These are phyloP conservation scores for Ramaria sp. DNA, from an alignment of 768 basidiomycete genomes.

Conservation along the genomic window DNA sequence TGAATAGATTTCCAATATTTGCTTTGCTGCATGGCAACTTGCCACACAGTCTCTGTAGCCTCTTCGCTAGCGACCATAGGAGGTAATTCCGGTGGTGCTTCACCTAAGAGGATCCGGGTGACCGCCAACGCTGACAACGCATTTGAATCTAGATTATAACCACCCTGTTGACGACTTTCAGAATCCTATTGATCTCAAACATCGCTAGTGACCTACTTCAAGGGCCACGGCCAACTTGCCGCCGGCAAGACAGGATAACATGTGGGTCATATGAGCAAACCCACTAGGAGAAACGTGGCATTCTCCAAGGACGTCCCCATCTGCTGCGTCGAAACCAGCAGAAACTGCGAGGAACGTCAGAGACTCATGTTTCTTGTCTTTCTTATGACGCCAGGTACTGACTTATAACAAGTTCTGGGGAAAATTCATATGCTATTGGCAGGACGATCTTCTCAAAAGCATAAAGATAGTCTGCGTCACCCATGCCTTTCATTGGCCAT, in stretches of 20 bases:
- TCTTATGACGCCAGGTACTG: conserved; percentile 20
- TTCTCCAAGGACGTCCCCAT: conserved; percentile 84
- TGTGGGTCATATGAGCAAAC: conserved; percentile 98
- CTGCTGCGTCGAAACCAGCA: conserved; percentile 94
- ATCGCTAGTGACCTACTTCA: conserved; percentile 47
- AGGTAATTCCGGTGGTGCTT: conserved; percentile 65
- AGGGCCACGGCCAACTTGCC: conserved; percentile 88
- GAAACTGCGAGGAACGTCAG: conserved; percentile 52
- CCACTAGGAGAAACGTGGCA: conserved; percentile 87
- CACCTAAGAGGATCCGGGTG: conserved; percentile 77
- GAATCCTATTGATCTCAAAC: neutral
- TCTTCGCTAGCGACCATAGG: conserved; percentile 65
- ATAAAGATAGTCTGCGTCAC: conserved; percentile 91
- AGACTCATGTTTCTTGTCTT: neutral
- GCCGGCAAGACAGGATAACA: conserved; percentile 79
- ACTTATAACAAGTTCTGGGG: conserved; percentile 95
- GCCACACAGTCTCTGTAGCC: conserved; percentile 83
- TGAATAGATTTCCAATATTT: conserved; percentile 86
- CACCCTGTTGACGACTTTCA: conserved; percentile 51
- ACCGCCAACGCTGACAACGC: conserved; percentile 83
- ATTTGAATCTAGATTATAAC: conserved; percentile 87
- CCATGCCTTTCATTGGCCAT: conserved; percentile 83
- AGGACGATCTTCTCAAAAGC: conserved; percentile 94
- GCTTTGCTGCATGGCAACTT: conserved; percentile 79
- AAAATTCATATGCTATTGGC: conserved; percentile 96